Evolutionary conservation across 371 early-diverging fungal genomes (phyloP), one percentile per base, ranked within the genome.

Genomic region (Zychaea mexicana): DNA sequence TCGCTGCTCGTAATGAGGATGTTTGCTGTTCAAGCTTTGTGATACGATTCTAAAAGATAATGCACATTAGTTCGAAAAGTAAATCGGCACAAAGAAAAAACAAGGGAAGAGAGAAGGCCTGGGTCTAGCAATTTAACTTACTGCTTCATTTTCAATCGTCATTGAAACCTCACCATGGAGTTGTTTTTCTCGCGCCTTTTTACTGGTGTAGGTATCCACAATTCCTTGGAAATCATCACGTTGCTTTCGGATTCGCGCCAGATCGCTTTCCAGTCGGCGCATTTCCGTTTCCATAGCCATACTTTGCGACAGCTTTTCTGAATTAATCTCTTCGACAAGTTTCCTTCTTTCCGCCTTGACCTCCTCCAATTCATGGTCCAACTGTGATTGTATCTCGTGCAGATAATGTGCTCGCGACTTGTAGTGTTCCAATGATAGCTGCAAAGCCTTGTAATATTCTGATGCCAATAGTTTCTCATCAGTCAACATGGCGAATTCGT

Each of bases 161-260:
- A 71, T 60, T 1, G 67, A n/a, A n/a, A n/a, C 39, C 52, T 70
- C 66, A n/a, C 54, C 59, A 22, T 72, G 65, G 0, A 66, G 54
- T 6, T 63, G 64, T 46, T 64, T 61, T 6, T 71, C 73, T 7
- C 60, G 61, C 9, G 55, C 60, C 26, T 68, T 62, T 12, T 72
- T 63, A 5, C 64, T 65, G 17, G 59, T 69, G 5, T 62, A 55
- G 13, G 65, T 71, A 21, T 80, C 68, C 8, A 71, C 61, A 2
- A 33, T n/a, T 28, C 58, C 60, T 57, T 77, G 76, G 21, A 72
- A 64, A 10, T 71, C 65, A 52, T 77, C 80, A 36, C 96, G 89
- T 52, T 89, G 84, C 28, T 85, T 85, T 26, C 95, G 89, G 47
- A 95, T 77, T 19, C 95, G 88, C 2, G 85, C 78, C 30, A 94